Conservation (phyloP, 106 monocot genomes). For the Dendrobium chrysotoxum region DNA sequence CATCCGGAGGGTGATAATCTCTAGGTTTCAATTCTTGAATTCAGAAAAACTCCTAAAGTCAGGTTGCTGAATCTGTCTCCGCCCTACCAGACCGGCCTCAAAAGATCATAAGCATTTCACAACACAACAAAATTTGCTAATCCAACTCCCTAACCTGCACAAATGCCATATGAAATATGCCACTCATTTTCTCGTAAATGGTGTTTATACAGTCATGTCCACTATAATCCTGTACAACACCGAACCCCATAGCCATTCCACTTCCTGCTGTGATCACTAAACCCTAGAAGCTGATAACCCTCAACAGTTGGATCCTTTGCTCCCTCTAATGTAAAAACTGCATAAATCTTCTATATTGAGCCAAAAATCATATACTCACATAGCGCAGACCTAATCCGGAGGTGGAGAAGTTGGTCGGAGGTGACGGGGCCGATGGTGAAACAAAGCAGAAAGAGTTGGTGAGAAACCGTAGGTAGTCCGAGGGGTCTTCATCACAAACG, state of each 20-base stretch:
- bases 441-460: slow-evolving; percentile 12
- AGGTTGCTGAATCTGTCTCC: too few species aligned
- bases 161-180: too few species aligned
- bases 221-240: not conserved
- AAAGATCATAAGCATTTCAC: too few species aligned
- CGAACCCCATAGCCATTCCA: not conserved
- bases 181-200: not conserved
- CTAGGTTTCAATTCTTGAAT: too few species aligned
- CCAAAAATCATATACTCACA: not conserved
- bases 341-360: not conserved
- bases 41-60: too few species aligned
- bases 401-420: slow-evolving; percentile 5
- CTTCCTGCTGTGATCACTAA: not conserved
- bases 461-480: slow-evolving; percentile 18
- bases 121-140: too few species aligned
- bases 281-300: not conserved
- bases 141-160: too few species aligned
- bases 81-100: too few species aligned
- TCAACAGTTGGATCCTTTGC: not conserved
- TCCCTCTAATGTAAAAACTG: not conserved
- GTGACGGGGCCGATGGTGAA: not conserved
- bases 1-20: too few species aligned
- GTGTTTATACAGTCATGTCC: not conserved
- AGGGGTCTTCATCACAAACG: slow-evolving; percentile 13
- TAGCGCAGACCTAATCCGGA: not conserved